phyloP scores from a whole-genome alignment of 441 rosid species.

The Mallotus repandus region DNA sequence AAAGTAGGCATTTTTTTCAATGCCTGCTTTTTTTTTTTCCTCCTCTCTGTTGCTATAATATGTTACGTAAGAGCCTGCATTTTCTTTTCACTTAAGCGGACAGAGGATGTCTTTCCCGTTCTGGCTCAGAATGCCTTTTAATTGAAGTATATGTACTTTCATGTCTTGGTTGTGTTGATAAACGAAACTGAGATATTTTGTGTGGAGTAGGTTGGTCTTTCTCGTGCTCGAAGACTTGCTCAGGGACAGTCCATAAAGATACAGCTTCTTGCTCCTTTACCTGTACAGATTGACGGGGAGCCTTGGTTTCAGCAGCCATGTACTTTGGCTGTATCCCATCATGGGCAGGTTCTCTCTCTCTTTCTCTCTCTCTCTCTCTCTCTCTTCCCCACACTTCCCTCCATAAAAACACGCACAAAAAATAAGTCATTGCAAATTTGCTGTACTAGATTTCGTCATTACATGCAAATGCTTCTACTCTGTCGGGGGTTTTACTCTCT shows the following conservation, averaged over 20 bases:
- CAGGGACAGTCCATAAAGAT: conserved; percentile 90
- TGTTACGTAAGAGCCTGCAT: background rate
- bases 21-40: background rate
- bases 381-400: background rate
- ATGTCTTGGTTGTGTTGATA: background rate
- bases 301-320: conserved; percentile 95
- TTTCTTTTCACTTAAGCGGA: background rate
- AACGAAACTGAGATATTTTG: conserved; percentile 19
- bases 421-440: background rate
- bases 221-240: conserved; percentile 93
- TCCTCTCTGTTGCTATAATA: background rate
- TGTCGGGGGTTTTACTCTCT: too few relatives aligned
- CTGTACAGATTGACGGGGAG: conserved; percentile 97
- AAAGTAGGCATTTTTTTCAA: background rate
- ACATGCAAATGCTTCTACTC: background rate
- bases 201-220: conserved; percentile 79
- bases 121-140: conserved; percentile 4
- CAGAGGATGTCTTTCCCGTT: background rate
- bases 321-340: conserved; percentile 75
- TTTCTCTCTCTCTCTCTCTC: conserved; percentile 4
- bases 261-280: conserved; percentile 72
- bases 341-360: conserved; percentile 74
- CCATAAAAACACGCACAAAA: too few relatives aligned
- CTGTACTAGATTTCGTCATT: background rate
- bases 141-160: conserved; percentile 3